These are phyloP conservation scores for Pyricularia pennisetigena DNA, from an alignment of 2,329 filamentous ascomycete genomes.

Conservation along the genomic window DNA sequence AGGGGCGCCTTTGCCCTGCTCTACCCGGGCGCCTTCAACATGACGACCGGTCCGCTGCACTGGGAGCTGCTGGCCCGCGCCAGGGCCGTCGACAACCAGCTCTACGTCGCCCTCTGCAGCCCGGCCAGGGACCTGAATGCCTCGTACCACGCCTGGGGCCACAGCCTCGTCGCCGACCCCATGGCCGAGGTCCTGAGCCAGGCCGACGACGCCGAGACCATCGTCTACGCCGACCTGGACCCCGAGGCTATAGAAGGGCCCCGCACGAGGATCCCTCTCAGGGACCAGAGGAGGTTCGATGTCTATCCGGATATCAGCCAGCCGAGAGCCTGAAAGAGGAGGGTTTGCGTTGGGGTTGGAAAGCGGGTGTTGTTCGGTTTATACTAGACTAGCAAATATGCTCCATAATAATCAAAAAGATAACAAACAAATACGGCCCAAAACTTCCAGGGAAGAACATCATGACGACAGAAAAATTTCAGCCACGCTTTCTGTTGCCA, in stretches of 20 bases:
- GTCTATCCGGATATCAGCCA: conserved; percentile 85
- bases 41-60: conserved; percentile 84
- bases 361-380: background rate
- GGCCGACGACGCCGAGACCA: conserved; percentile 68
- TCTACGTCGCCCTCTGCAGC: conserved; percentile 88
- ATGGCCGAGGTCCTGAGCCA: conserved; percentile 74
- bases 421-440: background rate
- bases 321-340: background rate
- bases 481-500: background rate
- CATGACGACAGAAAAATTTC: background rate
- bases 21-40: conserved; percentile 96
- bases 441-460: background rate
- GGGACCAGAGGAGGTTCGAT: conserved; percentile 81
- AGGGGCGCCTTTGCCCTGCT: conserved; percentile 79
- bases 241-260: conserved; percentile 61
- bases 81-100: conserved; percentile 84
- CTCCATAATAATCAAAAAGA: background rate
- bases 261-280: conserved; percentile 75
- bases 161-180: conserved; percentile 81
- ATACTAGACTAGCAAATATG: background rate
- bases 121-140: conserved; percentile 67
- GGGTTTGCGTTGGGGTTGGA: background rate
- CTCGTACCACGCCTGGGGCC: conserved; percentile 83
- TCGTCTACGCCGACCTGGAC: conserved; percentile 63
- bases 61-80: conserved; percentile 79